Evolutionary conservation across 495 filamentous ascomycete species (phyloP), one percentile per base, ranked within the genome.

Genomic region (Neurospora sp.): DNA sequence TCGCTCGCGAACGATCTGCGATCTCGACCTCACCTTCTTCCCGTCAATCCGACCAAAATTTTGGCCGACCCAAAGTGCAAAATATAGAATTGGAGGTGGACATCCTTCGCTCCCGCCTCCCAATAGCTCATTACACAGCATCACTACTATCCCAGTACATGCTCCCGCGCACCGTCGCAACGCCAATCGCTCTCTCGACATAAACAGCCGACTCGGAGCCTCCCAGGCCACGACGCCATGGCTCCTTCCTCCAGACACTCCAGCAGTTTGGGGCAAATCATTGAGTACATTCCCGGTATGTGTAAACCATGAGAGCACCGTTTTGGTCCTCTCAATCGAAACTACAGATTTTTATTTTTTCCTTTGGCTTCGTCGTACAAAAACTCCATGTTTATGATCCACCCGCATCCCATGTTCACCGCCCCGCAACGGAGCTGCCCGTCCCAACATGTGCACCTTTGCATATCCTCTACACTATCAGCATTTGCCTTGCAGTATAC

Each of bases 241-340:
- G 76, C 81, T 61, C 84, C 84, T 78, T 82, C 83, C 74, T 78
- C 79, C 35, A 79, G 80, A 41, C 74, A 76, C 75, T 73, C 81
- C 72, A 77, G 70, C 40, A 84, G 85, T 70, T 78, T 85, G 74
- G 87, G 86, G 42, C 86, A 87, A 76, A 81, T 89, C 71, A 83
- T 88, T 69, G 86, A 89, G 79, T 88, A 87, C 77, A 87, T 89
- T 75, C 86, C 86, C 74, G 86, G 87, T 89, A 84, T 40, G 82
- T 76, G 41, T 7, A 12, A 6, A 20, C 6, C 41, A 70, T 41
- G 14, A 35, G 69, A 6, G 37, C 17, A 22, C n/a, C 45, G 8
- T 41, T n/a, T 27, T 44, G 22, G 71, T 40, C 31, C 9, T 3
- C 37, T 37, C 39, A 35, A 17, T 35, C 27, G 22, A 27, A 3